These are phyloP conservation scores for Phytophthora idaei DNA, from an alignment of 352 stramenopile species.

Conservation along the genomic window DNA sequence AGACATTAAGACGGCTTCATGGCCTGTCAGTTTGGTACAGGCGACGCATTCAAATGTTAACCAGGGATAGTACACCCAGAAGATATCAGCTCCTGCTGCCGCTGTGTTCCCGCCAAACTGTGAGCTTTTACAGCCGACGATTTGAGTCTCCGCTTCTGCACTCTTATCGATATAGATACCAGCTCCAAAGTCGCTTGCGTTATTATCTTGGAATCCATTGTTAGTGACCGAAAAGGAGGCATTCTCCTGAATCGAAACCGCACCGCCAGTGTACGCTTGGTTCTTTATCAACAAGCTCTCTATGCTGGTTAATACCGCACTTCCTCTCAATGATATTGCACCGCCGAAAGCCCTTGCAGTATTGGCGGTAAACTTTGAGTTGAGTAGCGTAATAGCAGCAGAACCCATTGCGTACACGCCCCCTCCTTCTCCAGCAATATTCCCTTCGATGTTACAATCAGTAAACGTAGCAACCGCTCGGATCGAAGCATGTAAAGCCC, in stretches of 20 bases:
- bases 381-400: slow-evolving; percentile 27
- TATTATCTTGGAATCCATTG: slow-evolving; percentile 47
- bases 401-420: slow-evolving; percentile 53
- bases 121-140: slow-evolving; percentile 14
- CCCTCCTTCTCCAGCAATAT: slow-evolving; percentile 52
- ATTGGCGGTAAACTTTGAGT: slow-evolving; percentile 30
- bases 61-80: slow-evolving; percentile 60
- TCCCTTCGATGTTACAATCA: slow-evolving; percentile 40
- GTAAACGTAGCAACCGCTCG: slow-evolving; percentile 40
- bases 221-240: slow-evolving; percentile 30
- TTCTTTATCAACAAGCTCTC: slow-evolving; percentile 39
- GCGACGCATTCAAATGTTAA: slow-evolving; percentile 44
- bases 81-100: slow-evolving; percentile 50
- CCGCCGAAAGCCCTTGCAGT: slow-evolving; percentile 53
- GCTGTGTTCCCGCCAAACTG: slow-evolving; percentile 49
- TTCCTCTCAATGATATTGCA: slow-evolving; percentile 38
- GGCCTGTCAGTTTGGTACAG: slow-evolving; percentile 28
- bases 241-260: slow-evolving; percentile 48
- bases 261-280: slow-evolving; percentile 53
- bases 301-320: slow-evolving; percentile 24
- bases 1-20: slow-evolving; percentile 14
- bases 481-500: slow-evolving; percentile 56
- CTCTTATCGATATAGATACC: slow-evolving; percentile 57
- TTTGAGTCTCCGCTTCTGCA: slow-evolving; percentile 7
- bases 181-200: slow-evolving; percentile 55